Conservation (phyloP, 345 rosid genomes). For the Isatis tinctoria region DNA sequence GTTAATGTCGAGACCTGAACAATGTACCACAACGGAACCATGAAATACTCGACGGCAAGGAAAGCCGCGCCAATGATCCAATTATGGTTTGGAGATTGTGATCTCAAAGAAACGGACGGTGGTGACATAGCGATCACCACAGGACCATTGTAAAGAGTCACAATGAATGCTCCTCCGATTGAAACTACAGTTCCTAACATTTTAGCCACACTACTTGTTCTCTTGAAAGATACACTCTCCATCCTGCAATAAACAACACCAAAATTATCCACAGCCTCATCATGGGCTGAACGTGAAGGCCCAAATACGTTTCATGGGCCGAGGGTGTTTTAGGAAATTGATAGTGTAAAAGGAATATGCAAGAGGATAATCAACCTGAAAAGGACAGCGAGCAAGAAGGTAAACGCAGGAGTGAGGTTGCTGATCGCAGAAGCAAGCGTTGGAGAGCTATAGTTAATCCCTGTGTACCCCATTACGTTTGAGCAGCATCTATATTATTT, state of each 20-base stretch:
- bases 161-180: conserved; percentile 69
- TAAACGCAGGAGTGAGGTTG: conserved; percentile 93
- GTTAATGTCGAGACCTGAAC: conserved; percentile 53
- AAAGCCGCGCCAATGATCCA: conserved; percentile 79
- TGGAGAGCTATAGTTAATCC: conserved; percentile 77
- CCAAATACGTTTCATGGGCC: background rate
- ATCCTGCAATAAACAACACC: conserved; percentile 40
- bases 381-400: conserved; percentile 78
- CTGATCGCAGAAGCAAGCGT: conserved; percentile 95
- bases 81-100: conserved; percentile 41
- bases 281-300: conserved; percentile 1
- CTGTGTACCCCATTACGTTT: conserved; percentile 81
- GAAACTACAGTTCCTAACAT: conserved; percentile 73
- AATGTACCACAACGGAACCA: conserved; percentile 80
- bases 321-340: conserved; percentile 16
- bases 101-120: conserved; percentile 28
- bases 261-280: too few relatives aligned
- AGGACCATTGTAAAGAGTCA: conserved; percentile 74
- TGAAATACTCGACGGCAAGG: conserved; percentile 60
- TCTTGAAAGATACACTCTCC: conserved; percentile 59
- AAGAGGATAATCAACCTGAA: conserved; percentile 42
- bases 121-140: conserved; percentile 39
- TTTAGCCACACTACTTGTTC: conserved; percentile 71
- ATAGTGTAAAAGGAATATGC: conserved; percentile 7
- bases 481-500: conserved; percentile 55